Evolutionary conservation across 345 rosid species (phyloP), one percentile per base, ranked within the genome.

Genomic region (Eucalyptus polyanthemos): DNA sequence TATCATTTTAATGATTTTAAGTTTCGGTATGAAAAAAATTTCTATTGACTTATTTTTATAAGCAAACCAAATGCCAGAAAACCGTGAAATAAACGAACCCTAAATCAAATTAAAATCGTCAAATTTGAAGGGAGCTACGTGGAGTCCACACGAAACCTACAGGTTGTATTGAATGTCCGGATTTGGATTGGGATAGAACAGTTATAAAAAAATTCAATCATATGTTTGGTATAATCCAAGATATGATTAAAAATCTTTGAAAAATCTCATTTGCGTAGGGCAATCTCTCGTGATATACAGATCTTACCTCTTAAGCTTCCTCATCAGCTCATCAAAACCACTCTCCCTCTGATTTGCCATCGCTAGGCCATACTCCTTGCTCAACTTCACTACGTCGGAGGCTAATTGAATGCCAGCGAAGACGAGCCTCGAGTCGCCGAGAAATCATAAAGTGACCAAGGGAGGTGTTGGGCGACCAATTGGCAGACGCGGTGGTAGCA

Each of bases 21-120:
- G 24, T 53, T 53, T 53, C 1, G 0, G 11, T 4, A 8, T 21
- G 11, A 53, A 19, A 53, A 7, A 53, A 21, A 53, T 19, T 53
- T 53, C 11, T 1, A 0, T 21, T 53, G 58, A 53, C 58, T 8
- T 53, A 53, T 53, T 53, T 53, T 53, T 0, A 53, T 53, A 53
- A 53, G 25, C 25, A 53, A 8, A 53, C 58, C 2, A 53, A 53
- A 53, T 0, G 0, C 58, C 1, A 53, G 1, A 21, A 53, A 53
- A 53, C 11, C 0, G 0, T 53, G 25, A 53, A 53, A 53, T 53
- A 53, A 53, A 56, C 0, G 0, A 9, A 56, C 3, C 13, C 29
- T 4, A 56, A 56, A 56, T 56, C 6, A 0, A 56, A 22, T 24
- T 56, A 56, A 24, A 56, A 56, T 56, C 6, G 2, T 22, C 62